phyloP scores from a whole-genome alignment of 2,329 filamentous ascomycete genomes.

The Penicillium fuscoglaucum region DNA sequence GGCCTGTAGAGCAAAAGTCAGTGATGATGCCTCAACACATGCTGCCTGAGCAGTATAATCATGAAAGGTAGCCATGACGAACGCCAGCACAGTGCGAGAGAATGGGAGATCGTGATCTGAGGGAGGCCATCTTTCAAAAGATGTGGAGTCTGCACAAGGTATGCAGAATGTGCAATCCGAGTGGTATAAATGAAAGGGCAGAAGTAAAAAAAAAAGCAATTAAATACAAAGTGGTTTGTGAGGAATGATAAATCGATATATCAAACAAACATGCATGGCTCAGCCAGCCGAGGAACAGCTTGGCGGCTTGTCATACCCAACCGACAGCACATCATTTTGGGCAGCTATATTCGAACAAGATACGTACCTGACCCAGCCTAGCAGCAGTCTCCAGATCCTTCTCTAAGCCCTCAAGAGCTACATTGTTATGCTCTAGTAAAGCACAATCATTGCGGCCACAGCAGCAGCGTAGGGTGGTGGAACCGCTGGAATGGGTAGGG shows the following conservation, averaged over 20 bases:
- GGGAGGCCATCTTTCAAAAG: slow-evolving; percentile 25
- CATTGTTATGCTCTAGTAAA: slow-evolving; percentile 77
- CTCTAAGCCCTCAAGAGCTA: slow-evolving; percentile 76
- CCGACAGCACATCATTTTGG: slow-evolving; percentile 10
- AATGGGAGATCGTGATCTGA: slow-evolving; percentile 26
- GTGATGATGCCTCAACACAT: slow-evolving; percentile 49
- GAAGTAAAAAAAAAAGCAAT: slow-evolving; percentile 8
- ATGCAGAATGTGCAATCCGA: background rate
- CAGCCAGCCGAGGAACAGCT: slow-evolving; percentile 14
- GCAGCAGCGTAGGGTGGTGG: slow-evolving; percentile 63
- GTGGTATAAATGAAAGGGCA: background rate
- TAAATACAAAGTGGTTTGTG: background rate
- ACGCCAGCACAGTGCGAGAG: slow-evolving; percentile 33
- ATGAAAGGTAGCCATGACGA: slow-evolving; percentile 30
- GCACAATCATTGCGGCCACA: slow-evolving; percentile 79
- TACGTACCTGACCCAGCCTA: slow-evolving; percentile 84
- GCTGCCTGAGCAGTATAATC: slow-evolving; percentile 26
- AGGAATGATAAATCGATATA: slow-evolving; percentile 24
- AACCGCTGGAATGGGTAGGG: slow-evolving; percentile 32
- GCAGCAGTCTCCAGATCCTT: slow-evolving; percentile 85
- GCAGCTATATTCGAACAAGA: slow-evolving; percentile 9
- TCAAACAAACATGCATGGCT: slow-evolving; percentile 26
- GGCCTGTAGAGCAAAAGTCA: slow-evolving; percentile 78
- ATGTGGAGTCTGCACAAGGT: background rate
- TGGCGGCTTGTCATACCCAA: slow-evolving; percentile 6